Conservation (phyloP, 202 grass and related monocot species). For the Panicum hallii region DNA sequence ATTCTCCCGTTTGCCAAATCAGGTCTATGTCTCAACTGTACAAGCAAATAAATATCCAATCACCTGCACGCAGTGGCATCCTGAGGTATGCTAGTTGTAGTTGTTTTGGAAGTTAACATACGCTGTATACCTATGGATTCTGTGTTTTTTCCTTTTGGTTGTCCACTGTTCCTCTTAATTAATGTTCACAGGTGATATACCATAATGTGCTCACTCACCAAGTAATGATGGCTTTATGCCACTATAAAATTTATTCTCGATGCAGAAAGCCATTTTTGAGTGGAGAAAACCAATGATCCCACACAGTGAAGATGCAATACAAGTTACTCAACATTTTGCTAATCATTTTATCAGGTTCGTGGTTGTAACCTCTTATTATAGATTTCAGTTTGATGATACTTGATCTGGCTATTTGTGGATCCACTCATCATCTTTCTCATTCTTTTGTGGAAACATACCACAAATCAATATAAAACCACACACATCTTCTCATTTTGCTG, state of each 20-base stretch:
- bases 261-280: constrained; percentile 95
- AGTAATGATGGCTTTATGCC: constrained; percentile 3
- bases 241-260: constrained; percentile 10
- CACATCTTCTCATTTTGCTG: neutral
- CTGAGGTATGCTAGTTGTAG: constrained; percentile 68
- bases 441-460: constrained; percentile 7
- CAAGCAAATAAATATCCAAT: constrained; percentile 90
- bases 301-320: constrained; percentile 81
- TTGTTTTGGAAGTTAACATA: neutral
- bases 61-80: constrained; percentile 93
- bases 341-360: constrained; percentile 94
- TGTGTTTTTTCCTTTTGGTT: neutral
- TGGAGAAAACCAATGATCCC: constrained; percentile 82
- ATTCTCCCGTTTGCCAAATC: constrained; percentile 47
- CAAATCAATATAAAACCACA: neutral
- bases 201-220: neutral
- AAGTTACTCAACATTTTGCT: constrained; percentile 74
- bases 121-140: neutral
- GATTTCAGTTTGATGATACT: neutral
- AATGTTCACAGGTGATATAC: neutral
- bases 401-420: constrained; percentile 11
- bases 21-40: constrained; percentile 86
- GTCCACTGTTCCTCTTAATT: neutral
- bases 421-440: neutral
- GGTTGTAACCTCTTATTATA: constrained; percentile 2